Evolutionary conservation across 2,329 filamentous ascomycete species (phyloP).

Genomic region (Cadophora malorum): DNA sequence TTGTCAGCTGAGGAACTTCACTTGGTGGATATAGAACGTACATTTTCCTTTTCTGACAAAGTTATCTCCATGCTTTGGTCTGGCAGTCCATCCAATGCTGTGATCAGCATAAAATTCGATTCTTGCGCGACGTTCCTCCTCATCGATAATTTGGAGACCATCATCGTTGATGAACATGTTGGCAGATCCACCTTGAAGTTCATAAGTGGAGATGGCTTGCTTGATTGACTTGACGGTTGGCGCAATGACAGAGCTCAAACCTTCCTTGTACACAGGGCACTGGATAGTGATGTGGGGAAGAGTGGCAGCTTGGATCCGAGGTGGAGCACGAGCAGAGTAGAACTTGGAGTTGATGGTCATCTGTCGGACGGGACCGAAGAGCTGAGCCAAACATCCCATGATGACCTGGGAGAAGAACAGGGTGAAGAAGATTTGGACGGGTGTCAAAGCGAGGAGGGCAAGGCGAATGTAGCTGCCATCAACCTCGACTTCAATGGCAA

Average conservation of each 20-base stretch:
- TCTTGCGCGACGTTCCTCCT: slow-evolving; percentile 65
- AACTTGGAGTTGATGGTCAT: slow-evolving; percentile 79
- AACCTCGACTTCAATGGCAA: slow-evolving; percentile 67
- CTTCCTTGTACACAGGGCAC: slow-evolving; percentile 89
- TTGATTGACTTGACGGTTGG: slow-evolving; percentile 82
- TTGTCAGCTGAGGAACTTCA: slow-evolving; percentile 27
- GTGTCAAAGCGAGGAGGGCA: slow-evolving; percentile 68
- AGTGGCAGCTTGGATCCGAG: slow-evolving; percentile 59
- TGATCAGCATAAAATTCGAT: slow-evolving; percentile 74
- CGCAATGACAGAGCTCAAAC: slow-evolving; percentile 74
- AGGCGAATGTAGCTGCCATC: slow-evolving; percentile 51
- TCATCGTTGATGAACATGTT: slow-evolving; percentile 82
- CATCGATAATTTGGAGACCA: slow-evolving; percentile 70
- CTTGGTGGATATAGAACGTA: slow-evolving; percentile 32
- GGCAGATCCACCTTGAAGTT: slow-evolving; percentile 77
- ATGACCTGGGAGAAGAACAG: slow-evolving; percentile 84
- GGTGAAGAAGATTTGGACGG: slow-evolving; percentile 80
- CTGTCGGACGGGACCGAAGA: slow-evolving; percentile 77
- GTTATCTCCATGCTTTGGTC: slow-evolving; percentile 67
- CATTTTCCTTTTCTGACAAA: slow-evolving; percentile 67
- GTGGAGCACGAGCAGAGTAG: slow-evolving; percentile 76
- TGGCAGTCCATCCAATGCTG: slow-evolving; percentile 73
- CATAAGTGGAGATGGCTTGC: slow-evolving; percentile 77
- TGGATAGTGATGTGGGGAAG: slow-evolving; percentile 83
- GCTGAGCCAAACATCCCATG: slow-evolving; percentile 75